These are phyloP conservation scores for Yueomyces sp. DNA, from an alignment of 1,139 yeast genomes.

Conservation along the genomic window DNA sequence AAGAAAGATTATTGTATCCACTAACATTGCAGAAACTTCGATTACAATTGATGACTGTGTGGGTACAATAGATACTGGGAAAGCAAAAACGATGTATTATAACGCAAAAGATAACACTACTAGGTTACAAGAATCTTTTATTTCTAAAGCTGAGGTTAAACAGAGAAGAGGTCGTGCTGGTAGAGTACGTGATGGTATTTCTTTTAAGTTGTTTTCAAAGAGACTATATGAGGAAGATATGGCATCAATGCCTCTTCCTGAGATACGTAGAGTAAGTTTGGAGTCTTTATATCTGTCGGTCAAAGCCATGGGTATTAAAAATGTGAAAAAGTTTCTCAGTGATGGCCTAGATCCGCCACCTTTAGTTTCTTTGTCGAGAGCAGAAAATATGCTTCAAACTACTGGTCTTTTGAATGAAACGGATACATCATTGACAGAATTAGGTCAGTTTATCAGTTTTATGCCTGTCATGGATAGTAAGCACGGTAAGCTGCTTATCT, in stretches of 20 bases:
- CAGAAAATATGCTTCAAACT: slow-evolving; percentile 48
- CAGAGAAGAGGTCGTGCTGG: slow-evolving; percentile 99
- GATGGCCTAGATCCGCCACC: slow-evolving; percentile 79
- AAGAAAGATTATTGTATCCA: slow-evolving; percentile 78
- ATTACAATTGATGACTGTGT: slow-evolving; percentile 91
- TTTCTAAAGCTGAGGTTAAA: slow-evolving; percentile 80
- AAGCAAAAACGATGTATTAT: slow-evolving; percentile 66
- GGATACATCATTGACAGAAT: slow-evolving; percentile 46
- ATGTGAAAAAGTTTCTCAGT: slow-evolving; percentile 56
- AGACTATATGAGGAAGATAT: slow-evolving; percentile 43
- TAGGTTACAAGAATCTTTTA: slow-evolving; percentile 68
- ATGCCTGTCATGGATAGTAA: slow-evolving; percentile 73
- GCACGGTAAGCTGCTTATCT: slow-evolving; percentile 70
- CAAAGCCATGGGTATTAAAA: slow-evolving; percentile 73
- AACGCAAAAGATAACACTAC: slow-evolving; percentile 59
- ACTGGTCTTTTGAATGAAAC: slow-evolving; percentile 56
- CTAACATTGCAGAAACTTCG: slow-evolving; percentile 82
- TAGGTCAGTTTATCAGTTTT: slow-evolving; percentile 72
- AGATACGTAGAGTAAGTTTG: slow-evolving; percentile 68
- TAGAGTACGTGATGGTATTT: slow-evolving; percentile 72
- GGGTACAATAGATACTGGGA: slow-evolving; percentile 79
- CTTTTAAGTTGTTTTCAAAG: slow-evolving; percentile 68
- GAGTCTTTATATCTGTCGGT: slow-evolving; percentile 76
- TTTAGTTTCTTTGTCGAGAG: slow-evolving; percentile 41
- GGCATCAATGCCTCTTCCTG: slow-evolving; percentile 74